Evolutionary conservation across 441 rosid genomes (phyloP).

Genomic region (Erysimum cheiri): DNA sequence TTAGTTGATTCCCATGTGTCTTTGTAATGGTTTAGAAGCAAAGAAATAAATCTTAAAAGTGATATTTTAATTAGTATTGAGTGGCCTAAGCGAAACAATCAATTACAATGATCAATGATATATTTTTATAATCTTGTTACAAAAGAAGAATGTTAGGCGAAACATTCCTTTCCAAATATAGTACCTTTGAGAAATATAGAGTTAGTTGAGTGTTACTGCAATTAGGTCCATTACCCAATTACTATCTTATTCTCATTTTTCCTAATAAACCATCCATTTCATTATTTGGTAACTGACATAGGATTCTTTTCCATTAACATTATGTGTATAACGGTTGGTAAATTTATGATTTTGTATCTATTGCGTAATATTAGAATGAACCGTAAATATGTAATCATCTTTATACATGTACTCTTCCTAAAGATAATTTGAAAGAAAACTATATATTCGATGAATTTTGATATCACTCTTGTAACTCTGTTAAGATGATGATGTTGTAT

Average conservation of each 20-base stretch:
- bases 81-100: constrained; percentile 15
- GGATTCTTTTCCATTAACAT: constrained; percentile 11
- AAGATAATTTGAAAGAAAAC: too few species aligned
- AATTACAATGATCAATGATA: constrained; percentile 25
- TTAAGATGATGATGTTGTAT: not conserved
- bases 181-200: constrained; percentile 5
- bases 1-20: constrained; percentile 42
- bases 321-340: constrained; percentile 8
- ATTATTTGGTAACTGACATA: constrained; percentile 25
- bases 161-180: constrained; percentile 44
- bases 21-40: constrained; percentile 46
- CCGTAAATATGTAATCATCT: not conserved
- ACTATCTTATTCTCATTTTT: constrained; percentile 10
- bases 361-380: not conserved
- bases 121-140: constrained; percentile 12
- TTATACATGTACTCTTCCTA: not conserved
- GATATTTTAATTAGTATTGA: constrained; percentile 24
- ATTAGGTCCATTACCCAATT: constrained; percentile 42
- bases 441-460: not conserved
- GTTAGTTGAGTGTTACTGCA: constrained; percentile 36
- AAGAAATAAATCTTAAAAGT: constrained; percentile 28
- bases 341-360: not conserved
- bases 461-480: not conserved
- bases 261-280: not conserved
- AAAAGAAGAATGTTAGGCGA: constrained; percentile 38